Conservation (phyloP, 2,329 filamentous ascomycete genomes). For the Aspergillus sp. region DNA sequence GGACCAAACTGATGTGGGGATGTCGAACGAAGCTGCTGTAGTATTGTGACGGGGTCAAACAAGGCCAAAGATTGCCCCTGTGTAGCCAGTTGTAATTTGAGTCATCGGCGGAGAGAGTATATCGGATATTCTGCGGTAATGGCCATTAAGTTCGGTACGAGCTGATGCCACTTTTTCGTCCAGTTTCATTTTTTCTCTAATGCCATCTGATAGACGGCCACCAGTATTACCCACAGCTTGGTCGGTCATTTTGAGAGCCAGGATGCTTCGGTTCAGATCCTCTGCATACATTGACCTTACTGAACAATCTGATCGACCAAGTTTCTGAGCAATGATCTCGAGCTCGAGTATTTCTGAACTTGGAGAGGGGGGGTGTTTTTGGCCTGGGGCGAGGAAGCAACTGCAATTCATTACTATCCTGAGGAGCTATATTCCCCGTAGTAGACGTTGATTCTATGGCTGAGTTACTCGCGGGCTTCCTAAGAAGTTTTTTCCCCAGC, state of each 20-base stretch:
- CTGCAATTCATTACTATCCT: not conserved
- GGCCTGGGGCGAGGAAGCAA: not conserved
- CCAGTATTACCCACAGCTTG: not conserved
- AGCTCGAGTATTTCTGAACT: slow-evolving; percentile 27
- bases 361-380: not conserved
- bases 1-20: slow-evolving; percentile 33
- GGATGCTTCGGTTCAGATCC: slow-evolving; percentile 45
- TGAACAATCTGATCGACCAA: slow-evolving; percentile 29
- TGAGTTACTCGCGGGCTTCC: not conserved
- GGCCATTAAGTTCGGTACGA: slow-evolving; percentile 21
- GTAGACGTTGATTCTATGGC: not conserved
- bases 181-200: not conserved
- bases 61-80: slow-evolving; percentile 48
- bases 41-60: slow-evolving; percentile 44
- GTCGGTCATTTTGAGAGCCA: slow-evolving; percentile 31
- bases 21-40: slow-evolving; percentile 49
- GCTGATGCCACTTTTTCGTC: slow-evolving; percentile 28
- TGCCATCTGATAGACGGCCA: not conserved
- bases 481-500: slow-evolving; percentile 2
- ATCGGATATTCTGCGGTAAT: slow-evolving; percentile 22
- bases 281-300: slow-evolving; percentile 42
- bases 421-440: too few relatives aligned
- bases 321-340: slow-evolving; percentile 27
- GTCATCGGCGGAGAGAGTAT: slow-evolving; percentile 31
- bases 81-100: slow-evolving; percentile 45